phyloP scores from a whole-genome alignment of 2,329 filamentous ascomycete species.

The Periconia sp. region DNA sequence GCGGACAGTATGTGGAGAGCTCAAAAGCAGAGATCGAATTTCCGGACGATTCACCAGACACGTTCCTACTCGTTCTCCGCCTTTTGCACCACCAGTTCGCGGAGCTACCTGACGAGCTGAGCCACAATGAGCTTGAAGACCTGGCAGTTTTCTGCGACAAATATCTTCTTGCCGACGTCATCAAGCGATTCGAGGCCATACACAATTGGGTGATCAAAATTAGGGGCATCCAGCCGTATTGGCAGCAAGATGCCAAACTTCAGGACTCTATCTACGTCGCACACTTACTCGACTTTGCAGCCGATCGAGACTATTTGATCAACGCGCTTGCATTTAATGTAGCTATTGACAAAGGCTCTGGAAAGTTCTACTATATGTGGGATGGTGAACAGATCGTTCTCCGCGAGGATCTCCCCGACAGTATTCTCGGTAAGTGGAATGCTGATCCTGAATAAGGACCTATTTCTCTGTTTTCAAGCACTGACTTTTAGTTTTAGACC shows the following conservation, averaged over 20 bases:
- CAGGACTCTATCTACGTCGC: background rate
- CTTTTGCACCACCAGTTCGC: conserved; percentile 34
- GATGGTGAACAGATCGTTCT: background rate
- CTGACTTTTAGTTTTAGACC: too few relatives aligned
- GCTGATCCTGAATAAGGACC: too few relatives aligned
- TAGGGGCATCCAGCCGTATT: background rate
- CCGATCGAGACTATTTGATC: background rate
- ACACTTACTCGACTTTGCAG: background rate
- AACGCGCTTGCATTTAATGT: background rate
- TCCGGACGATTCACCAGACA: conserved; percentile 35
- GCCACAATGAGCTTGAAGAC: conserved; percentile 23
- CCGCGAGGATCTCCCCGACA: background rate
- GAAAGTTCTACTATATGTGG: background rate
- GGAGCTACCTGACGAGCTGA: conserved; percentile 24
- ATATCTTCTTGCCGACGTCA: conserved; percentile 18
- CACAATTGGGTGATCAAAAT: background rate
- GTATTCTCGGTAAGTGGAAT: too few relatives aligned
- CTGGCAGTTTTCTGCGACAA: conserved; percentile 39
- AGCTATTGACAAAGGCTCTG: background rate
- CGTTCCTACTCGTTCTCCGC: conserved; percentile 32
- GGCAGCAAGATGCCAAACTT: background rate
- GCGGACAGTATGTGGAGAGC: conserved; percentile 15
- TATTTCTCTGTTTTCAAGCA: too few relatives aligned
- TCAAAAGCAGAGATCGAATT: conserved; percentile 27
- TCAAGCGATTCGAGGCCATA: background rate